These are phyloP conservation scores for Phytophthora europaea DNA, from an alignment of 352 stramenopile genomes.

Conservation along the genomic window DNA sequence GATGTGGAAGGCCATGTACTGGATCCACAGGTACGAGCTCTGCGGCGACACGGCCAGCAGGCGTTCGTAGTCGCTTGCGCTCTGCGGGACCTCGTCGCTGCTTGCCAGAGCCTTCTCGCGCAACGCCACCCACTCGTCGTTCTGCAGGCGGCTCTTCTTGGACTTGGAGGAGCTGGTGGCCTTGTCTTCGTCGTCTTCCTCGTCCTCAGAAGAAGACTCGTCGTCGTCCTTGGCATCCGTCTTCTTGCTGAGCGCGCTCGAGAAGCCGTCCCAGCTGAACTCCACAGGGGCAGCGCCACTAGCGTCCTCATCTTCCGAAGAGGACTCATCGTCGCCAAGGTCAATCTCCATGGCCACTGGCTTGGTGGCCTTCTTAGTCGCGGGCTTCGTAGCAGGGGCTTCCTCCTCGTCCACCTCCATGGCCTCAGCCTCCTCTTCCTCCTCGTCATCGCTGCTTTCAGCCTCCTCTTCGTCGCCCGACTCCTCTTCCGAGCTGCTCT, in stretches of 20 bases:
- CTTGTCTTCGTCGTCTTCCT: conserved; percentile 54
- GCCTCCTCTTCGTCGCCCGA: conserved; percentile 80
- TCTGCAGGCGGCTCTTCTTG: conserved; percentile 93
- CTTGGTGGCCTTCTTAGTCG: conserved; percentile 48
- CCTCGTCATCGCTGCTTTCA: conserved; percentile 50
- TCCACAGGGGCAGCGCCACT: conserved; percentile 55
- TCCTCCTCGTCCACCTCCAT: conserved; percentile 69
- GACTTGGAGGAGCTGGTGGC: conserved; percentile 84
- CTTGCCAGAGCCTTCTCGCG: conserved; percentile 95
- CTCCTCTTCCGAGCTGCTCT: conserved; percentile 89
- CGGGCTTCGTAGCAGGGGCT: conserved; percentile 46
- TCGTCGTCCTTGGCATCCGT: conserved; percentile 55
- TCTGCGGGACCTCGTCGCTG: conserved; percentile 94
- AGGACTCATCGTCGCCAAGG: conserved; percentile 65
- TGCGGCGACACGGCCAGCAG: conserved; percentile 95
- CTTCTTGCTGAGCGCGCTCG: conserved; percentile 68
- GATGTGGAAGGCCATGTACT: conserved; percentile 98
- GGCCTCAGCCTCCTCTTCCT: conserved; percentile 54
- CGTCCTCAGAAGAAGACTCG: conserved; percentile 63
- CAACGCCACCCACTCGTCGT: conserved; percentile 95
- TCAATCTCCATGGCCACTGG: conserved; percentile 49
- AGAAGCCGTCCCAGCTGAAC: conserved; percentile 91
- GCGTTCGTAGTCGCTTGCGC: conserved; percentile 95
- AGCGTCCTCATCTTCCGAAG: conserved; percentile 70
- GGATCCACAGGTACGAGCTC: conserved; percentile 97